These are phyloP conservation scores for Trametes versicolor DNA, from an alignment of 1,284 basidiomycete species.

Conservation along the genomic window DNA sequence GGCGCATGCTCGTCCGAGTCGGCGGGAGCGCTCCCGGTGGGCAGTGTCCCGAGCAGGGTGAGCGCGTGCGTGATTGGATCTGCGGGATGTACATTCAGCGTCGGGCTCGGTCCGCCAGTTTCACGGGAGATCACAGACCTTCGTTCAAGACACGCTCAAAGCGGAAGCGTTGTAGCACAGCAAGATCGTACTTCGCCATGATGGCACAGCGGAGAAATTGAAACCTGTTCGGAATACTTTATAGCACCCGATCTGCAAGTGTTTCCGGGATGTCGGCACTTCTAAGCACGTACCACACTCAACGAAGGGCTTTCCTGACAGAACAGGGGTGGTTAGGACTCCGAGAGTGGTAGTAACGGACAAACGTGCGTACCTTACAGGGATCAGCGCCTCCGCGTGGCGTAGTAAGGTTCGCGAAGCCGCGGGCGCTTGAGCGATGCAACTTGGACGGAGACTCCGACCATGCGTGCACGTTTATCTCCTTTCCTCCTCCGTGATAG, in stretches of 20 bases:
- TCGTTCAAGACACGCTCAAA: constrained; percentile 69
- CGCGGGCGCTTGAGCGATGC: not conserved
- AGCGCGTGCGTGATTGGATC: constrained; percentile 62
- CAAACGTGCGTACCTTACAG: not conserved
- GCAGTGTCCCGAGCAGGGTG: constrained; percentile 55
- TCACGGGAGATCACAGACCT: constrained; percentile 45
- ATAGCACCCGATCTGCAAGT: too few species aligned
- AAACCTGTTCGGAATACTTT: too few species aligned
- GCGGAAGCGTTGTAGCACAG: constrained; percentile 49
- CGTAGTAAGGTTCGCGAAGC: not conserved
- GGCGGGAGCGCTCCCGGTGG: constrained; percentile 30
- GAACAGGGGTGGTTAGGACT: too few species aligned
- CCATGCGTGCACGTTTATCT: not conserved
- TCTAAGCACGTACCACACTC: too few species aligned
- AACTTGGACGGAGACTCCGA: not conserved
- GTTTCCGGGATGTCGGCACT: too few species aligned
- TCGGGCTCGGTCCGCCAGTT: not conserved
- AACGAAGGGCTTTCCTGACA: too few species aligned
- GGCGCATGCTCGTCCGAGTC: constrained; percentile 38
- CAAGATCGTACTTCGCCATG: constrained; percentile 25
- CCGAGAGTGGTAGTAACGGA: not conserved
- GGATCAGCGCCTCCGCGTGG: not conserved
- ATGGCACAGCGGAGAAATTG: too few species aligned
- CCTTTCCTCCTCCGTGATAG: not conserved
- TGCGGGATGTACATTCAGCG: constrained; percentile 34